Conservation (phyloP, 306 rosid genomes). For the Morella rubra region DNA sequence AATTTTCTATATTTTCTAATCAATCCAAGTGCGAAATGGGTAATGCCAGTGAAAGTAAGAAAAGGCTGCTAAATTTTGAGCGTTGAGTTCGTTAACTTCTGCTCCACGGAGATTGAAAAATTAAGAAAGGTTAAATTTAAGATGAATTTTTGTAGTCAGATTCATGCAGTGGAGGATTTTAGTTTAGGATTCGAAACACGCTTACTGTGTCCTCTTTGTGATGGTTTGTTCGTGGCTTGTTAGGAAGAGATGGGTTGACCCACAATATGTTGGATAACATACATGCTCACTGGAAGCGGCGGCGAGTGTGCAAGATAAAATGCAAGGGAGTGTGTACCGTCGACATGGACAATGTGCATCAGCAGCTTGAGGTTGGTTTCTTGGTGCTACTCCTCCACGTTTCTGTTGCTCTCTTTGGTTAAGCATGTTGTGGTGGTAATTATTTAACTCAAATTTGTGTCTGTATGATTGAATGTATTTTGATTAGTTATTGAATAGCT, state of each 20-base stretch:
- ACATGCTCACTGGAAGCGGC: conserved; percentile 93
- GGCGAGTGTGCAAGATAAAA: conserved; percentile 87
- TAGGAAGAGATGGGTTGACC: conserved; percentile 98
- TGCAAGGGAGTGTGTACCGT: conserved; percentile 94
- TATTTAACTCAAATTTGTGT: neutral
- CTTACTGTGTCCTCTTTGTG: neutral
- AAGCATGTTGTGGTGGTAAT: neutral
- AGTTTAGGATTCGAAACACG: neutral
- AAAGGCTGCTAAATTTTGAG: neutral
- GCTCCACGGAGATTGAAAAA: neutral
- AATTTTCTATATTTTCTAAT: no score
- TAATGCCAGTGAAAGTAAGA: no score
- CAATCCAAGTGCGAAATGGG: no score
- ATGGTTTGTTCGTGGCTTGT: conserved; percentile 12
- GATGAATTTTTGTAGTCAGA: neutral
- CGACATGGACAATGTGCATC: conserved; percentile 76
- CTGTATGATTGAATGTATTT: neutral
- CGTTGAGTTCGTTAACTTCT: neutral
- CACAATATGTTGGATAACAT: conserved; percentile 99
- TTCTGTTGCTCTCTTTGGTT: neutral
- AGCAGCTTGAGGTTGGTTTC: conserved; percentile 76
- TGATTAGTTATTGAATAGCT: conserved; percentile 3
- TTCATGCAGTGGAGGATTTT: neutral
- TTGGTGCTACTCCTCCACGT: conserved; percentile 14
- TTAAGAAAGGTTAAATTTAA: neutral